phyloP scores from a whole-genome alignment of 208 protist species.

The Wallacemonas collosoma region DNA sequence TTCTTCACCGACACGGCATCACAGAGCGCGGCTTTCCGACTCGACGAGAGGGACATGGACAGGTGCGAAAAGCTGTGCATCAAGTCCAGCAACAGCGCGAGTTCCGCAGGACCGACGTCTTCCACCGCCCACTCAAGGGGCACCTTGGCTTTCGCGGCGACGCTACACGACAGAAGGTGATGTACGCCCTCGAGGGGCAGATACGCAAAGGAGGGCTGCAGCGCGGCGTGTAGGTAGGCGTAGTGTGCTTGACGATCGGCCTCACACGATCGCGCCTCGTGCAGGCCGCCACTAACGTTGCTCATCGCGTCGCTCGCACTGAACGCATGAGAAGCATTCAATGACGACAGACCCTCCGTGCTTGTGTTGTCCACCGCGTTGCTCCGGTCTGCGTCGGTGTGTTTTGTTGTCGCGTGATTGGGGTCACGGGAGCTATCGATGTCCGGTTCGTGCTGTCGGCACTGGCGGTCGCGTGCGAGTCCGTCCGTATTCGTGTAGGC shows the following conservation, averaged over 20 bases:
- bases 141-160: slow-evolving; percentile 23
- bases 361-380: no score
- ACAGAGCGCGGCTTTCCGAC: not conserved
- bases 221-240: slow-evolving; percentile 8
- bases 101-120: slow-evolving; percentile 26
- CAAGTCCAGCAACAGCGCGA: slow-evolving; percentile 46
- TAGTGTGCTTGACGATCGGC: slow-evolving; percentile 13
- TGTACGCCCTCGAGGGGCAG: slow-evolving; percentile 43
- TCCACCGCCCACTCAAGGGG: slow-evolving; percentile 24
- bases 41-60: slow-evolving; percentile 32
- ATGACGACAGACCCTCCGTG: no score
- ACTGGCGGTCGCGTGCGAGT: not conserved
- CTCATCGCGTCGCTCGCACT: no score
- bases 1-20: slow-evolving; percentile 4
- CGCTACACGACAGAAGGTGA: slow-evolving; percentile 30
- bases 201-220: slow-evolving; percentile 15
- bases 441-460: not conserved
- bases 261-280: not conserved
- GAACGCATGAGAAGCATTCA: no score
- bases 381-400: no score
- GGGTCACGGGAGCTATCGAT: no score
- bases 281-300: not conserved
- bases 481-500: not conserved
- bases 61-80: slow-evolving; percentile 34
- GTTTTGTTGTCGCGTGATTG: no score